phyloP scores from a whole-genome alignment of 1,284 basidiomycete species.

The Cryptococcus wingfieldii region DNA sequence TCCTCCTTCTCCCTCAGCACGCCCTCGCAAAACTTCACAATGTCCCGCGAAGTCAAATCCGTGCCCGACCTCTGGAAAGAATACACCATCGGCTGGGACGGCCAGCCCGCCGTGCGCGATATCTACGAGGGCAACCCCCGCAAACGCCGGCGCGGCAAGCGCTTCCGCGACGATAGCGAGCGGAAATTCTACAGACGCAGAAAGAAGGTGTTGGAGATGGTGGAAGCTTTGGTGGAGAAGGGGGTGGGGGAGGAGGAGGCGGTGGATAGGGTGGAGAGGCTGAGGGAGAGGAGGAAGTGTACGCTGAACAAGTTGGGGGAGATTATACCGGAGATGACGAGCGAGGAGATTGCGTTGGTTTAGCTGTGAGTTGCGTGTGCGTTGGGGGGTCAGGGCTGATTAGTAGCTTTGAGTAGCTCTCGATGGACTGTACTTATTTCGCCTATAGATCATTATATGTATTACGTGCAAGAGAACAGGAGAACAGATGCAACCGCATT shows the following conservation, averaged over 20 bases:
- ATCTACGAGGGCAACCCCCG: background rate
- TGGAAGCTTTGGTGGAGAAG: background rate
- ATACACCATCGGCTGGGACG: constrained; percentile 1
- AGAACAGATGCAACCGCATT: no score
- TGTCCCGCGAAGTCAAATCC: constrained; percentile 2
- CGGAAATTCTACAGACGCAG: background rate
- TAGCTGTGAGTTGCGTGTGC: no score
- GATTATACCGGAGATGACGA: background rate
- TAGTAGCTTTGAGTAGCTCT: no score
- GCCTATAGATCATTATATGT: no score
- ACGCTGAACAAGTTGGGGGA: constrained; percentile 1
- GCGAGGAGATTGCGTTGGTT: background rate
- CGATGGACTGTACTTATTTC: no score
- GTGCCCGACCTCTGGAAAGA: constrained; percentile 3
- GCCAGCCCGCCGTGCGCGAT: background rate
- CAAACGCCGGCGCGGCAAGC: background rate
- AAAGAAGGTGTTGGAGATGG: constrained; percentile 1
- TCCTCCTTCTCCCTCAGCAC: background rate
- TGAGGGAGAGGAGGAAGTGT: background rate
- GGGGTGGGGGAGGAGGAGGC: background rate
- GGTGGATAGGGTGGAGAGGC: background rate
- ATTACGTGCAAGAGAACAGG: no score
- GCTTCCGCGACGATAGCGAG: background rate
- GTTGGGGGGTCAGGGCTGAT: no score
- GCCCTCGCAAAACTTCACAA: background rate